Base-by-base conservation (phyloP, 345 rosid species). In the Populus nigra region DNA sequence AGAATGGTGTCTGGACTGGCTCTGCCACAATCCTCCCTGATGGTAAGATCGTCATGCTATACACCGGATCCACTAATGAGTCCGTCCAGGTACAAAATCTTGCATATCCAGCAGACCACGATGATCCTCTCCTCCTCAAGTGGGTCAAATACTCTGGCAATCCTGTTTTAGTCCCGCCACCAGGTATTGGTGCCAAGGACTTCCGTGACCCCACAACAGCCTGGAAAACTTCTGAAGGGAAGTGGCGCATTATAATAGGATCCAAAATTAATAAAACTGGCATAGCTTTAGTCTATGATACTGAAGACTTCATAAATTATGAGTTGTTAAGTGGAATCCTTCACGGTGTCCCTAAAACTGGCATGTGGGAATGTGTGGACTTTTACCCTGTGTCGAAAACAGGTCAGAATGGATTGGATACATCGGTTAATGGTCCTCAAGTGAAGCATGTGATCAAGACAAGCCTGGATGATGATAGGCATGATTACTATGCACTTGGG, bases 181-280 rank as follows among this genome's bases (percentile, higher is more conserved):
- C 88, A 0, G 92, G 95, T 47, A 85, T 91, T 41, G 72, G 73
- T 22, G 10, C 27, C 69, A 82, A 82, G 88, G 98, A 94, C 78
- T 94, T 94, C 87, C 94, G 98, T 4, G 98, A 94, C 74, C 98
- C 98, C 0, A 94, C 98, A 6, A 94, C 98, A 0, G 98, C 97
- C n/a, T 94, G 98, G 98, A 71, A 69, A 9, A 90, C 95, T 45
- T 87, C 93, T 0, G 81, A 82, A 11, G 98, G 97, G 7, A 94
- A 91, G 71, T 94, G 98, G 98, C 82, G 98, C 20, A 80, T 94
- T 33, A 67, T 87, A 2, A 85, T 94, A 10, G 98, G 98, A 41
- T 88, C 98, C 9, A 94, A 89, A 76, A 29, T 91, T 73, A 88
- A 87, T 18, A 88, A 53, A 77, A 94, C 91, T 4, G 98, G 98